Conservation (phyloP, 208 protist genomes). For the Leptomonas pyrrhocoris region DNA sequence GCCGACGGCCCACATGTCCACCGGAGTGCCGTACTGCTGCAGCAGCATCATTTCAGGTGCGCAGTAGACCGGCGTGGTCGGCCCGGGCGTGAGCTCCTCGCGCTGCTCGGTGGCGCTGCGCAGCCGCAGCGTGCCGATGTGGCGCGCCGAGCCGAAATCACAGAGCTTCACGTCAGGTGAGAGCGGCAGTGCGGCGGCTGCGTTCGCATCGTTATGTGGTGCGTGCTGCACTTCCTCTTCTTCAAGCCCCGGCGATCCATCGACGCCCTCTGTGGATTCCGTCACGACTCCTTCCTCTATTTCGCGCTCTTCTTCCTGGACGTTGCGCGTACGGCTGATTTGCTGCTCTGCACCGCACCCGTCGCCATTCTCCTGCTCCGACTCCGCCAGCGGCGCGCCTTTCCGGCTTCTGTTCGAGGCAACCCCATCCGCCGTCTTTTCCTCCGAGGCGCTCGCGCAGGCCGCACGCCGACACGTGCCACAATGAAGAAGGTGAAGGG, state of each 20-base stretch:
- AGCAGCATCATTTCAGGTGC: constrained; percentile 88
- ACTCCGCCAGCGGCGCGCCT: neutral
- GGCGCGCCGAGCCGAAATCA: constrained; percentile 83
- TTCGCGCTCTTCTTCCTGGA: neutral
- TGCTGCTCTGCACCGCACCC: neutral
- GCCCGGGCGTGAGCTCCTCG: constrained; percentile 34
- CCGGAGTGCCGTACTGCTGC: constrained; percentile 60
- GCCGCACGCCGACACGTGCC: constrained; percentile 6
- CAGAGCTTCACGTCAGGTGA: constrained; percentile 67
- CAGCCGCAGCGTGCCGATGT: constrained; percentile 86
- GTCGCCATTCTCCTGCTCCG: neutral
- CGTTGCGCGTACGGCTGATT: neutral
- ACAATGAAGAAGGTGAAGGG: constrained; percentile 31
- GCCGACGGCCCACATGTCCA: constrained; percentile 93
- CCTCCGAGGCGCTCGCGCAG: neutral
- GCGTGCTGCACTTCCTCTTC: neutral
- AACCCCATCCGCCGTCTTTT: too few relatives aligned
- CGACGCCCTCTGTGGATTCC: neutral
- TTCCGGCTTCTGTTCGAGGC: neutral
- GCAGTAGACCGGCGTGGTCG: constrained; percentile 96
- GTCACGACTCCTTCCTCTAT: neutral
- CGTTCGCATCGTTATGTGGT: neutral
- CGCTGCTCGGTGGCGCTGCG: constrained; percentile 96
- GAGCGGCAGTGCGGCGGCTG: constrained; percentile 8
- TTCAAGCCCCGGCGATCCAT: neutral